These are phyloP conservation scores for Fragilariopsis cylindrus DNA, from an alignment of 108 stramenopile species.

Conservation along the genomic window DNA sequence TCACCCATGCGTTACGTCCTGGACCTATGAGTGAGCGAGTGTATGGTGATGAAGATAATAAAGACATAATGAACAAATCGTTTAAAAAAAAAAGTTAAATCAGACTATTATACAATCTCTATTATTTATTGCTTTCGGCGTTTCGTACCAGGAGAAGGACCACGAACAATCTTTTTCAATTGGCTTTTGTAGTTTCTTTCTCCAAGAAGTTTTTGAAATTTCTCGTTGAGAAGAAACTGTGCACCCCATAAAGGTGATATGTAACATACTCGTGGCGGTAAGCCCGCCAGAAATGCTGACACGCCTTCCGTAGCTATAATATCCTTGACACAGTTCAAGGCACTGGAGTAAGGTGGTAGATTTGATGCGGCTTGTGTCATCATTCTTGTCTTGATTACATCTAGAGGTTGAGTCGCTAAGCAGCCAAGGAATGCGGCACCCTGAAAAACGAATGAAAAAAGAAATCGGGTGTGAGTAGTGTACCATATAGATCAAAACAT, in stretches of 20 bases:
- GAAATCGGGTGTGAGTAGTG: too few relatives aligned
- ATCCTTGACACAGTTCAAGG: conserved; percentile 57
- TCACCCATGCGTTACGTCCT: too few relatives aligned
- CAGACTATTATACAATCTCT: too few relatives aligned
- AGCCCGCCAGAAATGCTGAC: conserved; percentile 54
- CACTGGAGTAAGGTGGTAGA: conserved; percentile 52
- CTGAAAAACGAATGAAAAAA: too few relatives aligned
- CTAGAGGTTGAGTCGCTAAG: conserved; percentile 52
- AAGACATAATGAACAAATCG: too few relatives aligned
- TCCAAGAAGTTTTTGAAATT: background rate
- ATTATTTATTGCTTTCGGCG: too few relatives aligned
- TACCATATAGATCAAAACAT: background rate
- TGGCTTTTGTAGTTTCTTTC: background rate
- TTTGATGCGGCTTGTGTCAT: conserved; percentile 75
- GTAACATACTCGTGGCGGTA: conserved; percentile 54
- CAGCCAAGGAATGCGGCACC: too few relatives aligned
- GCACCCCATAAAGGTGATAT: conserved; percentile 70
- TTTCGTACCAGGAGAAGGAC: too few relatives aligned
- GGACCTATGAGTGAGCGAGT: too few relatives aligned
- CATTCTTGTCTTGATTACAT: conserved; percentile 77
- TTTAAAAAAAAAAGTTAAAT: too few relatives aligned
- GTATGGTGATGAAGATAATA: too few relatives aligned
- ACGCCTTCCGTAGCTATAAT: conserved; percentile 58
- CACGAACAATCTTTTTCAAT: too few relatives aligned
- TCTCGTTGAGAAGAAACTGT: conserved; percentile 55